Evolutionary conservation across 306 rosid species (phyloP).

Genomic region (Ochetophila trinervis): DNA sequence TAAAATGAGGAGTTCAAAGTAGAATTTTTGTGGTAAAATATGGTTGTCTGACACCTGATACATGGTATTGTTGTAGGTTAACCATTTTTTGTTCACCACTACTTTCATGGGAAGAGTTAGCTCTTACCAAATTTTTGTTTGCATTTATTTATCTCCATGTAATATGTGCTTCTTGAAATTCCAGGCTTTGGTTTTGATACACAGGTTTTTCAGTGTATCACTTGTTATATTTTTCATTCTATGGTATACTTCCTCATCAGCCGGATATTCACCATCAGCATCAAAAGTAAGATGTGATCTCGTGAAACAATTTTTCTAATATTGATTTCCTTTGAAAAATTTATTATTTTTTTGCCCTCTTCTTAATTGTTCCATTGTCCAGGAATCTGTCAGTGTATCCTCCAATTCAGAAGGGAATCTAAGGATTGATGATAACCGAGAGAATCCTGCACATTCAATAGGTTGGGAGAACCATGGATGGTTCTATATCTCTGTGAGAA

Average conservation of each 20-base stretch:
- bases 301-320: conserved; percentile 21
- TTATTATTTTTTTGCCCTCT: conserved; percentile 19
- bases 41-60: too few species aligned
- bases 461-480: conserved; percentile 74
- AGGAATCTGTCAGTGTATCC: conserved; percentile 43
- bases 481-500: conserved; percentile 78
- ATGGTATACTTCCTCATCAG: conserved; percentile 60
- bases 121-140: conserved; percentile 11
- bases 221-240: conserved; percentile 72
- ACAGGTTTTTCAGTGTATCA: conserved; percentile 95
- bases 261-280: conserved; percentile 38
- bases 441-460: conserved; percentile 36
- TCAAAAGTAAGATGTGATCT: conserved; percentile 45
- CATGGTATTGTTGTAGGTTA: too few species aligned
- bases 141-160: conserved; percentile 32
- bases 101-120: neutral
- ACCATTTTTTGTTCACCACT: neutral
- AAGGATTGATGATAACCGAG: conserved; percentile 39
- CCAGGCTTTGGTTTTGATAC: conserved; percentile 97
- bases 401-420: conserved; percentile 37
- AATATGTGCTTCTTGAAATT: conserved; percentile 65
- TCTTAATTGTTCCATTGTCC: conserved; percentile 26
- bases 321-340: conserved; percentile 12
- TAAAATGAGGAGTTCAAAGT: neutral
- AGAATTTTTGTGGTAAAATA: neutral